Base-by-base conservation (phyloP, 192 early-diverging fungal genomes). In the Funneliformis geosporum region DNA sequence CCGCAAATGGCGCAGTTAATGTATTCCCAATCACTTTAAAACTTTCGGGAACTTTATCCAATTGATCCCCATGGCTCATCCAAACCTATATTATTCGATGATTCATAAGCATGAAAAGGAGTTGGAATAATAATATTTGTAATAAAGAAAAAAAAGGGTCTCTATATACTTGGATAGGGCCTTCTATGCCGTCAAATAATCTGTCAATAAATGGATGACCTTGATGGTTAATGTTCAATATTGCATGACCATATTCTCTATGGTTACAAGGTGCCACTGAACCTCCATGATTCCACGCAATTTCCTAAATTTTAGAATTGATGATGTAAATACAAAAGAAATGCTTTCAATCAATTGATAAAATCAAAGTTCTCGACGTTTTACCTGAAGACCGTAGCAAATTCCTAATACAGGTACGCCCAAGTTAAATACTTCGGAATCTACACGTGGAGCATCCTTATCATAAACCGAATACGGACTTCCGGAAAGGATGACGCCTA, bases 51-150 rank as follows among this genome's bases (percentile, higher is more conserved):
- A 92, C 86, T 73, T 87, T 84, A 80, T 94, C 88, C 43, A 99
- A 88, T 83, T 97, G 96, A 89, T 99, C 96, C 72, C 98, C 96
- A 84, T 99, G 98, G 81, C 91, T 93, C 98, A 99, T 99, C 98
- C 98, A 99, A 75, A 98, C 94, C 88, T 90, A 8, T 79, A 11
- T 42, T 42, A 23, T 50, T 12, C 14, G 78, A 71, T 83, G 84
- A 39, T 82, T 79, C 73, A 84, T 46, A 67, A 18, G 11, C 25
- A 77, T 60, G 44, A 81, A 73, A 64, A 23, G 28, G 62, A 75
- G 14, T 28, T 46, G 42, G 71, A 73, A 27, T 33, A 42, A 75
- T 47, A 61, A 39, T 33, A 33, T 16, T 33, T 21, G 21, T 8
- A 59, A 59, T 59, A 8, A 18, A 59, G 10, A 23, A 9, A 23